Base-by-base conservation (phyloP, 2,329 filamentous ascomycete genomes). In the Aureobasidium sp. region DNA sequence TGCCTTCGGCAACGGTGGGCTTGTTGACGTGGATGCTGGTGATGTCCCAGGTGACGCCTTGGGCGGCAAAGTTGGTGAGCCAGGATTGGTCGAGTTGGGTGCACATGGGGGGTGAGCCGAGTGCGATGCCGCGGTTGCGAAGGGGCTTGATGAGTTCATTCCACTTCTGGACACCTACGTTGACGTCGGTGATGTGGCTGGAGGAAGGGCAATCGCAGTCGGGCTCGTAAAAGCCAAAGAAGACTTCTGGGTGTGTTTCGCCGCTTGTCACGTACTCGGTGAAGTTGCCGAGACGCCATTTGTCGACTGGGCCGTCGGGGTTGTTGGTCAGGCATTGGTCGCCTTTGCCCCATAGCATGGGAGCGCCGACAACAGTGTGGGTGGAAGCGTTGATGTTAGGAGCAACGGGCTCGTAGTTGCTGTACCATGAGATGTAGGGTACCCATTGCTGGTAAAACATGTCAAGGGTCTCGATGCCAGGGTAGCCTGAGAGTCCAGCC, bases 181-280 rank as follows among this genome's bases (percentile, higher is more conserved):
- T 37, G 20, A 65, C 53, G 34, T 62, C 17, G 55, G 58, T 62
- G 66, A 71, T 71, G 20, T 68, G 62, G 6, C 65, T 64, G 15
- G 67, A 69, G 29, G 64, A 64, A 5, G 64, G 57, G 53, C 68
- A 67, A 34, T 52, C 47, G 64, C 70, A 71, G 56, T 71, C 69
- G 25, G 69, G 69, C 53, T 71, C 69, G 66, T 70, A 70, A 64
- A 71, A 71, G 20, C 70, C 70, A 62, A 70, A 70, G 66, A 71
- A 69, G 56, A 69, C 67, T 8, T 64, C 48, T 0, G 69, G 68
- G 14, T 57, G 31, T 45, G 64, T 67, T 42, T 61, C 48, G 56
- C 63, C 64, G 58, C 61, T 41, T 9, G 66, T 55, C 17, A 70
- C 59, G 31, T 62, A 56, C 22, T 31, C 41, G 42, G 66, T 64